Evolutionary conservation across 768 basidiomycete genomes (phyloP), one percentile per base, ranked within the genome.

Genomic region (Brasilioporus rufonigricans): DNA sequence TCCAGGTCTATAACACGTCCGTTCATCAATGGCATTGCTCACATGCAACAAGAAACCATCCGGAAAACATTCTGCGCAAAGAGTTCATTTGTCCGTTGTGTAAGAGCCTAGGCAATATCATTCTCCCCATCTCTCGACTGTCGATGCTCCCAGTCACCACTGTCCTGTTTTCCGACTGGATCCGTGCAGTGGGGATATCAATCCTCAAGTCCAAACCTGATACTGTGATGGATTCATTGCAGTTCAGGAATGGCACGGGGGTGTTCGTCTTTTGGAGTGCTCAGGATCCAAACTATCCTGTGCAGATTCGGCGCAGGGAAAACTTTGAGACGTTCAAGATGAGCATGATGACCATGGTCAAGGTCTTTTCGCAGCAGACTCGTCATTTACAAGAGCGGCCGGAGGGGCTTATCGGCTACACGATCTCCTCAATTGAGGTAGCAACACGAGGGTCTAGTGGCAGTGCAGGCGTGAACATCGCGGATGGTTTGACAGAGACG

Each of bases 21-120:
- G 87, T 98, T 50, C 82, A 91, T 43, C 86, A 89, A 57, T 87
- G 95, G 13, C 93, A 96, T 66, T 81, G 89, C 9, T 79, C 87
- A 0, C 96, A 98, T 62, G 85, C 90, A 6, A 93, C 93, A 7
- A 77, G 97, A 36, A 93, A 94, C 60, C 96, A 97, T 65, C 95
- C 97, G 0, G 96, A 98, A 68, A 89, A 85, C 63, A 92, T 94
- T n/a, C 84, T 89, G 16, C 81, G 97, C 38, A 89, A 89, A 61
- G 97, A 99, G 65, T 98, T 87, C 73, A 90, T 98, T 44, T 99
- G 97, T 62, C 97, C 97, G 1, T 75, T 99, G 5, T 99, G 97
- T 77, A 98, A 98, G 73, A 93, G 91, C 62, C 77, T 98, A 7
- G 94, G 96, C 4, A 99, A 99, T 69, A 84, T 93, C 29, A 87